Evolutionary conservation across 805 yeast genomes (phyloP).

Genomic region (Candida parachauliodes): DNA sequence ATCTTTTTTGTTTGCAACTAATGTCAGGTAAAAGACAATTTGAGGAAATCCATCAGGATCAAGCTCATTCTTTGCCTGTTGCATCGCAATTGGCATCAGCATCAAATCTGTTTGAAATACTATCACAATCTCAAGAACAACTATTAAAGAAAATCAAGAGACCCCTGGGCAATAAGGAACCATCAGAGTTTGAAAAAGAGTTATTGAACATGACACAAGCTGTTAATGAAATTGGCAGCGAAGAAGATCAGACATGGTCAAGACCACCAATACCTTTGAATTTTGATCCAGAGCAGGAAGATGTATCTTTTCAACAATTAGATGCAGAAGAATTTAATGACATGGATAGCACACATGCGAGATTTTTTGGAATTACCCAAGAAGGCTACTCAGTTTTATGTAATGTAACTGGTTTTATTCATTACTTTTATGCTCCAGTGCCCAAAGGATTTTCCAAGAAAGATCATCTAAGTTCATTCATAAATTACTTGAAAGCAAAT

Average conservation of each 20-base stretch:
- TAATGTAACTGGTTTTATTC: constrained; percentile 83
- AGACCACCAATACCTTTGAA: constrained; percentile 54
- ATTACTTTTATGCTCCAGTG: constrained; percentile 88
- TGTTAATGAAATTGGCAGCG: constrained; percentile 20
- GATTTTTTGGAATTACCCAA: constrained; percentile 90
- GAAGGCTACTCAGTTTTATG: constrained; percentile 88
- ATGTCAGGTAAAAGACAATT: constrained; percentile 13
- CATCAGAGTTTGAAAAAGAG: constrained; percentile 40
- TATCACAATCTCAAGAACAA: constrained; percentile 28
- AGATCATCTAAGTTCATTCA: constrained; percentile 48
- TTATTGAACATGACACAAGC: constrained; percentile 34
- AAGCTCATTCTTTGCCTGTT: constrained; percentile 34
- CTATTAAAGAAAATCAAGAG: constrained; percentile 31
- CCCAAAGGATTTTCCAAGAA: constrained; percentile 69
- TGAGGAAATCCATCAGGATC: constrained; percentile 14
- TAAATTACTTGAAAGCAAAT: constrained; percentile 41
- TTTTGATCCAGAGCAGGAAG: constrained; percentile 47
- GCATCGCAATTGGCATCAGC: constrained; percentile 17
- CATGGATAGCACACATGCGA: constrained; percentile 58
- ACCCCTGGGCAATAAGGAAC: constrained; percentile 32
- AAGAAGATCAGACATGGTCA: constrained; percentile 42
- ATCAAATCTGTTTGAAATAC: constrained; percentile 16
- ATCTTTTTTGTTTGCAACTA: neutral
- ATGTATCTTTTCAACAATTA: constrained; percentile 80
- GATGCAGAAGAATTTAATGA: constrained; percentile 84